phyloP scores from a whole-genome alignment of 345 rosid genomes.

The Dipteronia dyeriana region DNA sequence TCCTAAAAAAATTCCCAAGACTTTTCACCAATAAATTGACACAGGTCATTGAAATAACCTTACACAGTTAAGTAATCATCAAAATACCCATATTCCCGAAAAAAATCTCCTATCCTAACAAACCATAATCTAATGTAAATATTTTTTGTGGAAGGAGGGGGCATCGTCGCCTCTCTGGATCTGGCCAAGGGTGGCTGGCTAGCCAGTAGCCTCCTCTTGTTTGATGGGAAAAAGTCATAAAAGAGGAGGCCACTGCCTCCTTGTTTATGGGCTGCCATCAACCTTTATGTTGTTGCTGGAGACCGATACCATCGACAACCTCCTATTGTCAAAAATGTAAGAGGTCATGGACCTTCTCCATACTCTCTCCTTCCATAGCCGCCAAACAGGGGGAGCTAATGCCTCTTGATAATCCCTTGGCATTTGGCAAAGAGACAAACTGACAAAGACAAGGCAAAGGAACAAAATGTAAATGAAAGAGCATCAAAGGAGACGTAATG shows the following conservation, averaged over 20 bases:
- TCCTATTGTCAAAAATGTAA: too few relatives aligned
- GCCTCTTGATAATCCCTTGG: background rate
- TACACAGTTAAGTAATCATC: background rate
- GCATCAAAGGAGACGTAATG: background rate
- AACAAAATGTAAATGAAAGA: background rate
- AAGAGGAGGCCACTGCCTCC: background rate
- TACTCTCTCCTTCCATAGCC: conserved; percentile 1
- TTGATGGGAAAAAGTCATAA: background rate
- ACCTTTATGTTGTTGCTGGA: too few relatives aligned
- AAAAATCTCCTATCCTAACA: background rate
- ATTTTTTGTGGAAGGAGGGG: background rate
- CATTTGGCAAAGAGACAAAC: background rate
- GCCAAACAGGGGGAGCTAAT: background rate
- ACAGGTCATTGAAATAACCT: background rate
- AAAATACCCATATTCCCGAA: background rate
- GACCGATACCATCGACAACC: too few relatives aligned
- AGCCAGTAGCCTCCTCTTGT: background rate
- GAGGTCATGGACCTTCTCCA: too few relatives aligned
- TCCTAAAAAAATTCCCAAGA: too few relatives aligned
- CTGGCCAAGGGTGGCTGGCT: background rate
- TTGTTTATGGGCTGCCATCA: background rate
- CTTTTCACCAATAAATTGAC: background rate
- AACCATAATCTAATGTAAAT: too few relatives aligned
- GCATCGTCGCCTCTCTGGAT: background rate
- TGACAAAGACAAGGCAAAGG: background rate